Evolutionary conservation across 371 early-diverging fungal genomes (phyloP).

Genomic region (Mucor racemosus): DNA sequence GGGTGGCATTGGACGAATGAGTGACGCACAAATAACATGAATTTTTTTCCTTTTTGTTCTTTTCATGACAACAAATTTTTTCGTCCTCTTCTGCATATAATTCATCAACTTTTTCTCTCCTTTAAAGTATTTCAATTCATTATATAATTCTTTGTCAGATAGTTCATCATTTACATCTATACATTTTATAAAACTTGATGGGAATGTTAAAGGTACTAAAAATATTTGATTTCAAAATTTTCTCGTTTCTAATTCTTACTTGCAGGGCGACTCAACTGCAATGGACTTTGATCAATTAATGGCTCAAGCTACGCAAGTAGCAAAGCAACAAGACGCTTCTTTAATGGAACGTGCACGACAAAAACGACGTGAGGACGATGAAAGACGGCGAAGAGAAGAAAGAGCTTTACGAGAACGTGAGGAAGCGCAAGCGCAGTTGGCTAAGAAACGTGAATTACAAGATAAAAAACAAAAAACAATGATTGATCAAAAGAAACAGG

Average conservation of each 20-base stretch:
- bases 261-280: constrained; percentile 21
- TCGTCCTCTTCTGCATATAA: neutral
- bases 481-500: constrained; percentile 25
- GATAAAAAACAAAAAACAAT: constrained; percentile 24
- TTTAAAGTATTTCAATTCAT: neutral
- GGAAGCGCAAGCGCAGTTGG: constrained; percentile 31
- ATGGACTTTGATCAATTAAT: constrained; percentile 41
- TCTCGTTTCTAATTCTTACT: neutral
- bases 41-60: constrained; percentile 3
- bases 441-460: constrained; percentile 26
- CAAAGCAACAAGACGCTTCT: constrained; percentile 40
- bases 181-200: constrained; percentile 4
- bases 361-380: constrained; percentile 37
- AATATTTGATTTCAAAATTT: neutral
- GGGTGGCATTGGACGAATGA: neutral
- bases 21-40: neutral
- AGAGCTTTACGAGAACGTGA: constrained; percentile 32
- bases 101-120: neutral
- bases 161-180: neutral
- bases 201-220: constrained; percentile 22
- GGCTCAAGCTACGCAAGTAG: constrained; percentile 45
- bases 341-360: constrained; percentile 37
- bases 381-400: constrained; percentile 37
- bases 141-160: neutral
- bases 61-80: neutral